These are phyloP conservation scores for Syzygium grande DNA, from an alignment of 345 rosid genomes.

Conservation along the genomic window DNA sequence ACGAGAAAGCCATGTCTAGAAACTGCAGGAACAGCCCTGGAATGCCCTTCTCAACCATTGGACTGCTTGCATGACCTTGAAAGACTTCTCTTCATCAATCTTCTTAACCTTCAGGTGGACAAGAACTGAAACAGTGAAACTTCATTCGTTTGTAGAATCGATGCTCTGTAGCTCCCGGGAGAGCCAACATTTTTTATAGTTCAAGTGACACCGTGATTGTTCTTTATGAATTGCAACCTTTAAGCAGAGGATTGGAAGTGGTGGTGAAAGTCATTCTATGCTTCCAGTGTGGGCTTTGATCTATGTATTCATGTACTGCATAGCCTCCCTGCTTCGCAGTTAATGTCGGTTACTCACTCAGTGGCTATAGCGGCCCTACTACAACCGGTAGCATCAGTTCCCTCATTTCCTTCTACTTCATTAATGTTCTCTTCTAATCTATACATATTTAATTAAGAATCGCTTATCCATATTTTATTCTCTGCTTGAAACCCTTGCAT, in stretches of 20 bases:
- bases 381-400: background rate
- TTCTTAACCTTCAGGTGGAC: constrained; percentile 31
- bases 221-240: background rate
- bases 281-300: background rate
- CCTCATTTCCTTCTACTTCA: constrained; percentile 1
- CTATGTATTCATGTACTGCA: background rate
- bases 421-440: background rate
- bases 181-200: constrained; percentile 62
- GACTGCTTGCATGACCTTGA: constrained; percentile 18
- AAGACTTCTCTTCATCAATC: constrained; percentile 51
- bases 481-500: no score
- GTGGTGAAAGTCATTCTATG: constrained; percentile 8
- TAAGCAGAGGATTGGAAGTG: background rate
- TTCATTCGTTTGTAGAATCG: constrained; percentile 30
- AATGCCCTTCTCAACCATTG: background rate
- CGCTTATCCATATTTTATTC: no score
- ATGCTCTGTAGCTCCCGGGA: constrained; percentile 43
- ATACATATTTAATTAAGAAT: background rate
- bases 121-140: constrained; percentile 41
- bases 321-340: background rate
- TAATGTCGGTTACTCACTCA: background rate
- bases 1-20: background rate
- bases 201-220: background rate
- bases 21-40: background rate
- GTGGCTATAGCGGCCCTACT: background rate